These are phyloP conservation scores for Mallotus japonicus DNA, from an alignment of 441 rosid species.

Conservation along the genomic window DNA sequence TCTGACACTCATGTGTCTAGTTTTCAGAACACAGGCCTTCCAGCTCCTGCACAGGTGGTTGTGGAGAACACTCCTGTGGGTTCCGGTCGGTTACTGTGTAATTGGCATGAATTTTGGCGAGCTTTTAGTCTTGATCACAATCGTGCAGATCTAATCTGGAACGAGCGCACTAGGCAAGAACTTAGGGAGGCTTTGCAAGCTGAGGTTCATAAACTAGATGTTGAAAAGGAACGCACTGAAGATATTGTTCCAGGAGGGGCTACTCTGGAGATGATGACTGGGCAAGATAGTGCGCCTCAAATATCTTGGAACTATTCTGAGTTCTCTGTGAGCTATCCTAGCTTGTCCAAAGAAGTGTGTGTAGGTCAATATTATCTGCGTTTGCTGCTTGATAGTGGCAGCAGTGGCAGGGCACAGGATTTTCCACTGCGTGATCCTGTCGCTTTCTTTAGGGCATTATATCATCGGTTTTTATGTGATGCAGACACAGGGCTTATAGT, in stretches of 20 bases:
- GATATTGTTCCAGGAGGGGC: constrained; percentile 89
- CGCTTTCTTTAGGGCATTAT: constrained; percentile 97
- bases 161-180: constrained; percentile 98
- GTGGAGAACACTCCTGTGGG: constrained; percentile 94
- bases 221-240: constrained; percentile 96
- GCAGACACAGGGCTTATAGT: constrained; percentile 97
- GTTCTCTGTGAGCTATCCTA: constrained; percentile 84
- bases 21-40: constrained; percentile 58
- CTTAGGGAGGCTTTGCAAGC: constrained; percentile 96
- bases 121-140: constrained; percentile 99
- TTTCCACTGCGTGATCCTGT: constrained; percentile 98
- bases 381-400: constrained; percentile 94
- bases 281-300: constrained; percentile 77
- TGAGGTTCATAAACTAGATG: constrained; percentile 96
- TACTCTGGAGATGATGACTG: constrained; percentile 48
- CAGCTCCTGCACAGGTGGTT: constrained; percentile 99
- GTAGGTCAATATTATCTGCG: constrained; percentile 99
- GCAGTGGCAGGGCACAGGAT: constrained; percentile 90
- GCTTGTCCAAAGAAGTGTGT: constrained; percentile 98
- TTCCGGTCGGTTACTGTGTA: constrained; percentile 90
- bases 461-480: constrained; percentile 98
- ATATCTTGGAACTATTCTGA: constrained; percentile 99
- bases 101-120: constrained; percentile 99
- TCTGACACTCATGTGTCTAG: constrained; percentile 46
- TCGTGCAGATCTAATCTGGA: constrained; percentile 99